These are phyloP conservation scores for Dictyostelium firmibasis DNA, from an alignment of 78 protist species.

Conservation along the genomic window DNA sequence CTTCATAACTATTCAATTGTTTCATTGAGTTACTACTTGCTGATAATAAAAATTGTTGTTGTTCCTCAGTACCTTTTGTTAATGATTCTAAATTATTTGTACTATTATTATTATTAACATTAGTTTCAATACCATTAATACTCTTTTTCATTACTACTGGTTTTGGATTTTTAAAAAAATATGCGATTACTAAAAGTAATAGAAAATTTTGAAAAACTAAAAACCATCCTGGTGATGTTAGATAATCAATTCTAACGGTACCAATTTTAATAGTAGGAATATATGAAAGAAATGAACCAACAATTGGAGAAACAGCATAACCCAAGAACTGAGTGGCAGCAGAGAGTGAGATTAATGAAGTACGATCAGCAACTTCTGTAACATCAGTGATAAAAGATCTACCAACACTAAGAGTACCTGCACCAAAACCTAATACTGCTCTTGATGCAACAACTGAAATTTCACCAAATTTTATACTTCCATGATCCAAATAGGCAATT, in stretches of 20 bases:
- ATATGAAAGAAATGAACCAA: constrained; percentile 30
- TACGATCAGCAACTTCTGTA: constrained; percentile 13
- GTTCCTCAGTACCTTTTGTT: not conserved
- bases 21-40: not conserved
- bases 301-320: constrained; percentile 31
- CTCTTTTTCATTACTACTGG: not conserved
- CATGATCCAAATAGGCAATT: not conserved
- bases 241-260: not conserved
- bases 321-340: constrained; percentile 49
- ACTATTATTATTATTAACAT: not conserved
- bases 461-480: not conserved
- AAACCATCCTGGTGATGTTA: constrained; percentile 29
- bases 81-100: not conserved
- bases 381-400: constrained; percentile 36
- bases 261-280: constrained; percentile 18
- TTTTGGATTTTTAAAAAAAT: not conserved
- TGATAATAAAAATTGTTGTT: not conserved
- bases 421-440: constrained; percentile 20
- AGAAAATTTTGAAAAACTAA: not conserved
- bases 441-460: not conserved
- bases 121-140: not conserved
- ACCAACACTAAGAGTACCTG: constrained; percentile 58
- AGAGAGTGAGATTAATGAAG: constrained; percentile 4
- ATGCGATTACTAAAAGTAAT: not conserved
- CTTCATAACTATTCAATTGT: not conserved